Evolutionary conservation across 2,329 filamentous ascomycete genomes (phyloP).

Genomic region (Colletotrichum simmondsii): DNA sequence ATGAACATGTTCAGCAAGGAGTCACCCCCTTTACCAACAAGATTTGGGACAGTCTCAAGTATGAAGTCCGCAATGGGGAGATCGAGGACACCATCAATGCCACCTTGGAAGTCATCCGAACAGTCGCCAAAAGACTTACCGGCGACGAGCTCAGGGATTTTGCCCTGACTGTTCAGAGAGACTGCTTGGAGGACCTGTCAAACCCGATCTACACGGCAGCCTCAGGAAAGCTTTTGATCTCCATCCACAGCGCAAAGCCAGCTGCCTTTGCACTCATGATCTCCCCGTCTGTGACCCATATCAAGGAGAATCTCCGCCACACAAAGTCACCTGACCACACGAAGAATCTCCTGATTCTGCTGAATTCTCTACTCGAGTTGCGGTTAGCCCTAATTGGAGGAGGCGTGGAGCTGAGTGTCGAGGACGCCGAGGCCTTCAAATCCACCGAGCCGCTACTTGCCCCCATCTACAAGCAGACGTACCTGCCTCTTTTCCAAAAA

Average conservation of each 20-base stretch:
- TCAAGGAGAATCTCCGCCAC: conserved; percentile 62
- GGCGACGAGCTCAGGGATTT: conserved; percentile 58
- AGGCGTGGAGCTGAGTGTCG: conserved; percentile 41
- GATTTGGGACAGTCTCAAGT: conserved; percentile 71
- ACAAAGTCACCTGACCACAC: conserved; percentile 61
- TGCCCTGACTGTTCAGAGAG: conserved; percentile 59
- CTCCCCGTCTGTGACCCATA: conserved; percentile 57
- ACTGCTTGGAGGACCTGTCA: conserved; percentile 64
- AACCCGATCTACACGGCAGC: conserved; percentile 63
- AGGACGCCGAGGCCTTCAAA: conserved; percentile 51
- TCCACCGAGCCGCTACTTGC: conserved; percentile 50
- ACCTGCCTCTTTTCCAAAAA: conserved; percentile 48
- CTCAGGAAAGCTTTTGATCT: conserved; percentile 63
- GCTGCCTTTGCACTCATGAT: conserved; percentile 60
- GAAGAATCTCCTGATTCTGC: conserved; percentile 61
- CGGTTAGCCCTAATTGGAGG: conserved; percentile 51
- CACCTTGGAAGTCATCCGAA: conserved; percentile 64
- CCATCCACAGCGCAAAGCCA: conserved; percentile 59
- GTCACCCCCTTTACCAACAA: conserved; percentile 60
- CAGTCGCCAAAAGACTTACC: conserved; percentile 58
- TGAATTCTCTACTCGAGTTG: conserved; percentile 62
- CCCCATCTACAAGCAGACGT: conserved; percentile 56
- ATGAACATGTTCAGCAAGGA: conserved; percentile 56
- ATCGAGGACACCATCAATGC: conserved; percentile 67
- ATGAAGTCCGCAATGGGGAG: conserved; percentile 71